Evolutionary conservation across 139 green algal species (phyloP), one percentile per base, ranked within the genome.

Genomic region (Coelastrella sp.): DNA sequence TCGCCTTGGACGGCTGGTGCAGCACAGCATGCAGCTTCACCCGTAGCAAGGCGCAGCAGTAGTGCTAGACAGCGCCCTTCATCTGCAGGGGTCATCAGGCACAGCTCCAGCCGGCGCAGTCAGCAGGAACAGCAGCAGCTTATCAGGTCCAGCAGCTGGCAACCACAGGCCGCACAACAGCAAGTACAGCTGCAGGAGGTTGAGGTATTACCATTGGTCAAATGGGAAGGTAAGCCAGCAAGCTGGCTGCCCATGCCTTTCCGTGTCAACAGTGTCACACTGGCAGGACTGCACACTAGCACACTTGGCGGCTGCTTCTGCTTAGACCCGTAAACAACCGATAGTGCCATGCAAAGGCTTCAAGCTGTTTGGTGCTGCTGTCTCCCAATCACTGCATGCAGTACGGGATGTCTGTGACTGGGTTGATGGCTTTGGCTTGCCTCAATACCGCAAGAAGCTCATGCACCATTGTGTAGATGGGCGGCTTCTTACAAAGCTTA

Each of bases 361-460:
- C 32, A 47, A 47, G 32, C 32, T 47, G 32, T 47, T 47, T 47
- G 32, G 32, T 47, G 32, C 32, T 47, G 32, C 32, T 47, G 32
- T 83, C n/a, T 61, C 11, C 77, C 65, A n/a, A n/a, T n/a, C n/a
- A 54, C 54, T 47, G 19, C 5, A 14, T 73, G 19, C 92, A 94
- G 93, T 95, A 32, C 22, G 60, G 5, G 93, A 97, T 32, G 96
- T 97, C 13, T 95, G 91, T 54, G 91, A 91, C 61, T 98, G 95
- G 95, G 85, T 97, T 59, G 95, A 96, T 8, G 88, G 87, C 84
- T 92, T 97, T 4, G 95, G 95, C 0, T 85, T 98, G 85, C 92
- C 92, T 5, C 95, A 97, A 90, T 97, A 97, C 90, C 92, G 95
- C 80, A 92, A 94, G 60, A 93, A 93, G 19, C 97, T 98, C 90